A percentile compares a stretch with the other conserved stretches of the same genome.
phyloP scores from a whole-genome alignment of 495 filamentous ascomycete species.

The Trichoderma virens region DNA sequence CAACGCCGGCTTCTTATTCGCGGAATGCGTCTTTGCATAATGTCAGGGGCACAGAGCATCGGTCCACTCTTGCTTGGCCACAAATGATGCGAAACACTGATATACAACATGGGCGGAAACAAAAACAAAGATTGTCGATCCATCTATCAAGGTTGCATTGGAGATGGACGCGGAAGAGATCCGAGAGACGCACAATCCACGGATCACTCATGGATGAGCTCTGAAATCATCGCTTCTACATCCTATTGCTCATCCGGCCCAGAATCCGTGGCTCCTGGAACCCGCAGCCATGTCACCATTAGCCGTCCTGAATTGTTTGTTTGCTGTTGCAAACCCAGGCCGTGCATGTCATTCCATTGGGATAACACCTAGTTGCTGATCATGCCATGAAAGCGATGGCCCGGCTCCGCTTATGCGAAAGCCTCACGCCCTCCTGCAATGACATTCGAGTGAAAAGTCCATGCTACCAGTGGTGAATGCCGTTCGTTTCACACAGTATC shows the following conservation, averaged over 20 bases:
- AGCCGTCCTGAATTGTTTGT: neutral
- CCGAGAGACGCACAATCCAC: too few species aligned
- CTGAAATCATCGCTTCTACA: neutral
- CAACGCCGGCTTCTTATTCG: neutral
- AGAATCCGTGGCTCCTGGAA: neutral
- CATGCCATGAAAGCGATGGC: neutral
- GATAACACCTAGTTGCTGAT: neutral
- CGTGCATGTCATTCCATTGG: neutral
- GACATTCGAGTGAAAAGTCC: neutral
- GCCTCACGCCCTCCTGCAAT: neutral
- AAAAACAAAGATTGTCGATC: too few species aligned
- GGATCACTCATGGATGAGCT: neutral
- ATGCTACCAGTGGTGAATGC: too few species aligned
- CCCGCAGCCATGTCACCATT: neutral
- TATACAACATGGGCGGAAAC: too few species aligned
- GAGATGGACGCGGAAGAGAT: too few species aligned
- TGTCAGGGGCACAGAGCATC: conserved; percentile 2
- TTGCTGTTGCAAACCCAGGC: neutral
- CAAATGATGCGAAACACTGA: neutral
- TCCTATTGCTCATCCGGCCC: too few species aligned
- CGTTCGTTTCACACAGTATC: too few species aligned
- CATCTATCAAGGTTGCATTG: too few species aligned
- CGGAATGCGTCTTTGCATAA: neutral
- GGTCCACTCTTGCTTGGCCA: neutral
- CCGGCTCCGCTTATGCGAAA: neutral